A percentile compares a stretch with the other conserved stretches of the same genome.
phyloP scores from a whole-genome alignment of 495 filamentous ascomycete genomes.

The Usnea hakonensis region DNA sequence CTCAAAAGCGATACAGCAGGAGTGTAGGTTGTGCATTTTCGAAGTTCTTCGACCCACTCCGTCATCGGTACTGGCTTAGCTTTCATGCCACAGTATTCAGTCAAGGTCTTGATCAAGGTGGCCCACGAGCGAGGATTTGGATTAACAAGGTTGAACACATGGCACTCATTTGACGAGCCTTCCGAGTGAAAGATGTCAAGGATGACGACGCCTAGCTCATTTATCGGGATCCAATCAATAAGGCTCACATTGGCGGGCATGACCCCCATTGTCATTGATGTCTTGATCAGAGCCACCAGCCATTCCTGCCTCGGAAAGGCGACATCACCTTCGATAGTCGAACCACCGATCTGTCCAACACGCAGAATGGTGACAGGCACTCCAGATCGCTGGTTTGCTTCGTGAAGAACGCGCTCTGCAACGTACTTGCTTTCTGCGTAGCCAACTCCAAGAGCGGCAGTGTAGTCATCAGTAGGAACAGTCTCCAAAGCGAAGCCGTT shows the following conservation, averaged over 20 bases:
- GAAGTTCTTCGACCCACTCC: too few species aligned
- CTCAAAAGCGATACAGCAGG: neutral
- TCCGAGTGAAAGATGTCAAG: too few species aligned
- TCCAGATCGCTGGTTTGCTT: conserved; percentile 6
- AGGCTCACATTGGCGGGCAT: conserved; percentile 16
- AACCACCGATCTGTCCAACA: conserved; percentile 24
- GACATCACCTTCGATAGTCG: conserved; percentile 11
- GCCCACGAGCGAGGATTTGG: too few species aligned
- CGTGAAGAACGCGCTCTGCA: conserved; percentile 20
- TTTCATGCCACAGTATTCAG: too few species aligned
- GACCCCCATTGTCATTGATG: conserved; percentile 24
- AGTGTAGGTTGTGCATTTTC: too few species aligned
- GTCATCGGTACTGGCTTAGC: too few species aligned
- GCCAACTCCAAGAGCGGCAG: conserved; percentile 16
- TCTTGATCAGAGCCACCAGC: conserved; percentile 28
- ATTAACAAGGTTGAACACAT: too few species aligned
- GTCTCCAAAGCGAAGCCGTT: neutral
- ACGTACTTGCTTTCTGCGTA: conserved; percentile 25
- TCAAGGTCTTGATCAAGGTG: too few species aligned
- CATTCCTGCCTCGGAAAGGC: conserved; percentile 33
- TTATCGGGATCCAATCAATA: conserved; percentile 21
- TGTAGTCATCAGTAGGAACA: conserved; percentile 3
- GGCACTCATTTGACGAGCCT: too few species aligned
- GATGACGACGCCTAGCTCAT: too few species aligned
- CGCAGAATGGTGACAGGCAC: conserved; percentile 16